Evolutionary conservation across 306 rosid species (phyloP).

Genomic region (Fragaria iinumae): DNA sequence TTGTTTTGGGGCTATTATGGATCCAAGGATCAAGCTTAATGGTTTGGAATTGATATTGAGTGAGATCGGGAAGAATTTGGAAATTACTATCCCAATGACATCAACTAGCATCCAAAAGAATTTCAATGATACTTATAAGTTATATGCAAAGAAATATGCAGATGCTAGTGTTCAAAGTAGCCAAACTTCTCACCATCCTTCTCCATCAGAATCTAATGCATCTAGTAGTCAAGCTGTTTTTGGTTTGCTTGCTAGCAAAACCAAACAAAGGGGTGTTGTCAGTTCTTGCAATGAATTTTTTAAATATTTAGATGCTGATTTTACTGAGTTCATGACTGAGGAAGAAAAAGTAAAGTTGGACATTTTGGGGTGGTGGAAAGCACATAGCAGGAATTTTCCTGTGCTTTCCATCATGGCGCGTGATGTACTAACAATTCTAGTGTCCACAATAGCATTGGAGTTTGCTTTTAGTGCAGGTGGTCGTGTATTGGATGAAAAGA

Average conservation of each 20-base stretch:
- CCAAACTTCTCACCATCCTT: not conserved
- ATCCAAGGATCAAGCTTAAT: not conserved
- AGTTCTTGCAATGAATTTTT: not conserved
- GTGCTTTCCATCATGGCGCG: not conserved
- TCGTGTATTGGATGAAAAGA: not conserved
- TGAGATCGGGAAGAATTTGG: not conserved
- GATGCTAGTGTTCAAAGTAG: not conserved
- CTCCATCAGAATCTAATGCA: not conserved
- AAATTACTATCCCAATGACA: not conserved
- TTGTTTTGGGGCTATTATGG: not conserved
- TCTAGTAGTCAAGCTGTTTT: not conserved
- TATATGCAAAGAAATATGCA: not conserved
- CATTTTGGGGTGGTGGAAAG: not conserved
- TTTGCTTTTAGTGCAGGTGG: not conserved
- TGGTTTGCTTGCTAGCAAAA: not conserved
- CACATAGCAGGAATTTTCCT: not conserved
- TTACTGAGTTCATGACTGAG: not conserved
- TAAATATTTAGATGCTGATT: not conserved
- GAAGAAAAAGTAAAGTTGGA: not conserved
- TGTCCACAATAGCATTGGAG: not conserved
- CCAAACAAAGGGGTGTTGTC: not conserved
- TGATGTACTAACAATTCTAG: not conserved
- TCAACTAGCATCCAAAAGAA: not conserved
- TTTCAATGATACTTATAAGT: not conserved
- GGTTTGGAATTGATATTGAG: not conserved